Evolutionary conservation across 2,329 filamentous ascomycete genomes (phyloP), one percentile per base, ranked within the genome.

Genomic region (Fusarium staphyleae): DNA sequence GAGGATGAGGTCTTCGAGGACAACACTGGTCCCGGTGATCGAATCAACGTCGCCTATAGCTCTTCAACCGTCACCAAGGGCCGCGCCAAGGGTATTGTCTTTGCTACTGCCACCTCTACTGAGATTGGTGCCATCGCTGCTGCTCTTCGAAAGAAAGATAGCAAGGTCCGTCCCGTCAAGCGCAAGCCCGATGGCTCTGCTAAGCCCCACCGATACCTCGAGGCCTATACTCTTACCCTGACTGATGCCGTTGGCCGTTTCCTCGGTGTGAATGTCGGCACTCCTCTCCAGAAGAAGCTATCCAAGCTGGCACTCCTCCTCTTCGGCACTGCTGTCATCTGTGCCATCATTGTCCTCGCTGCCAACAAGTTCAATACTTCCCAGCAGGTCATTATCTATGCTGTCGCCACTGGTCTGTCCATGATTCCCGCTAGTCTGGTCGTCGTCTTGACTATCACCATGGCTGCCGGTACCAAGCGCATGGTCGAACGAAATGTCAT

Each of bases 231-330:
- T 8, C 61, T 79, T 72, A 87, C 84, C 3, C 70, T 79, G 34
- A 79, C 77, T 11, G 84, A 87, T 68, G 81, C 81, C 5, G 71
- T 87, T 52, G 85, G 84, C 4, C 77, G 80, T 30, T 88, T 90
- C 66, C 76, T 90, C 8, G 87, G 87, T 44, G 80, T 89, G 53
- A 87, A 83, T 48, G 81, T 87, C 11, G 87, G 88, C 39, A 90
- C 87, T 10, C 88, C 87, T 3, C 77, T 90, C 14, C 86, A 89
- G 70, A 81, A 82, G 62, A 89, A 87, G 66, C 77, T 90, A 13
- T 87, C 86, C 40, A 83, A 84, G 69, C 79, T 90, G 42, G 87
- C 87, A 16, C 77, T 89, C 14, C 70, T 87, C 3, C 79, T 90
- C 2, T 89, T 90, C 66, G 79, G 77, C 24, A 81, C 88, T 44